Evolutionary conservation across 495 filamentous ascomycete genomes (phyloP), one percentile per base, ranked within the genome.

Genomic region (Oidiodendron maius): DNA sequence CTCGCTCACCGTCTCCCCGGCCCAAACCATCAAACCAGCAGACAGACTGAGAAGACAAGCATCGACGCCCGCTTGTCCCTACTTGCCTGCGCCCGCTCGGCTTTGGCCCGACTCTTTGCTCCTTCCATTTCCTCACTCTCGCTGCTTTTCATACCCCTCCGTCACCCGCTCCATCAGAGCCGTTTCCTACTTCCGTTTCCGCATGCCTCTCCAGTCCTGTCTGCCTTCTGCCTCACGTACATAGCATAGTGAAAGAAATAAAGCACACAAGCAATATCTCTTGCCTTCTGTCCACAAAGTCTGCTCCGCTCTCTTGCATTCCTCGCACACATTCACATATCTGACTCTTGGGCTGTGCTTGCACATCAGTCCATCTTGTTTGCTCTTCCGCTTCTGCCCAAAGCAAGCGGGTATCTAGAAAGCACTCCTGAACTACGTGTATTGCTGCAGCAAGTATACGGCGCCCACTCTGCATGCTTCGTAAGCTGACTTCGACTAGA

Each of bases 171-270:
- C 40, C 38, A 22, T 35, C 41, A 25, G 35, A 15, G 44, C 26
- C 48, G 38, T 39, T 36, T 24, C 23, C 32, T 42, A 44, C 40
- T 45, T 44, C 48, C 50, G 41, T 51, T 52, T 46, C 39, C 17
- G 15, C 17, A 18, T 39, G 49, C 24, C 43, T 41, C 18, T 22
- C 36, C 10, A 36, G 36, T 26, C 28, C 46, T 48, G 16, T 37
- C 22, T 30, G 17, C 26, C 12, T 5, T 12, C 26, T 30, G 5
- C 26, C 43, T 64, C 53, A 67, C 68, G 60, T 73, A 73, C 61
- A 68, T 76, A 76, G 71, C 65, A 68, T 73, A 73, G 68, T 68
- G 66, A 76, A 68, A 50, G 71, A 64, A 74, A 68, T 48, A 74
- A 69, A 55, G 40, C 44, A 60, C 53, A 59, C 44, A 55, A 60